Percentiles rank a stretch among this genome's conserved stretches.
phyloP scores from a whole-genome alignment of 192 early-diverging fungal species.

The Backusella australiensis region DNA sequence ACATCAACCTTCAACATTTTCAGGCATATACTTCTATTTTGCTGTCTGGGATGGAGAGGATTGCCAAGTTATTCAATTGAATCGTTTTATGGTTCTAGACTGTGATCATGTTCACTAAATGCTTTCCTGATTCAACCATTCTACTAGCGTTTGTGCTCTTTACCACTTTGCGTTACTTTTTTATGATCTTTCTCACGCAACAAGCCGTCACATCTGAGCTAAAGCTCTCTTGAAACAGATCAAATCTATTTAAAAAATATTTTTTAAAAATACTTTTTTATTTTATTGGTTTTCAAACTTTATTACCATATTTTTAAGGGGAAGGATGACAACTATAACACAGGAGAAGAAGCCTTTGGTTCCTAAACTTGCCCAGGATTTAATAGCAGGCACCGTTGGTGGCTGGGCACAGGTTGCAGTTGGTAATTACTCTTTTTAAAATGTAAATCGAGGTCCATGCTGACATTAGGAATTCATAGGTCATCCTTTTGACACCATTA shows the following conservation, averaged over 20 bases:
- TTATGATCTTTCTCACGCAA: background rate
- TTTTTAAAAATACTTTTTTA: background rate
- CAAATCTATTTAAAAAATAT: background rate
- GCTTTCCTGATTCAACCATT: background rate
- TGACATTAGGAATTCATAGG: background rate
- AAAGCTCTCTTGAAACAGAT: background rate
- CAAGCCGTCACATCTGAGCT: background rate
- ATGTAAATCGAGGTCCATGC: background rate
- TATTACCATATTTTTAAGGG: background rate
- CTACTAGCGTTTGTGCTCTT: too few relatives aligned
- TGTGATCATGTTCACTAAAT: background rate
- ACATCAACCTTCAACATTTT: background rate
- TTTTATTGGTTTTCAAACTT: constrained; percentile 1
- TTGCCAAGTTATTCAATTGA: background rate
- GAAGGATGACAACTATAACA: constrained; percentile 7
- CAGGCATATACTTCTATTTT: too few relatives aligned
- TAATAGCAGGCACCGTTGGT: constrained; percentile 61
- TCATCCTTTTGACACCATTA: constrained; percentile 66
- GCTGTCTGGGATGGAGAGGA: background rate
- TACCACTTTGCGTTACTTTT: background rate
- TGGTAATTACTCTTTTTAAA: constrained; percentile 28
- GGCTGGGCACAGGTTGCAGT: constrained; percentile 73
- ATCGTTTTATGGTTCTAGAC: background rate
- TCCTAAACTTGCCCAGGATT: constrained; percentile 50
- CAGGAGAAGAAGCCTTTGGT: constrained; percentile 24